Evolutionary conservation across 768 basidiomycete species (phyloP).

Genomic region (Phanerochaete carnosa): DNA sequence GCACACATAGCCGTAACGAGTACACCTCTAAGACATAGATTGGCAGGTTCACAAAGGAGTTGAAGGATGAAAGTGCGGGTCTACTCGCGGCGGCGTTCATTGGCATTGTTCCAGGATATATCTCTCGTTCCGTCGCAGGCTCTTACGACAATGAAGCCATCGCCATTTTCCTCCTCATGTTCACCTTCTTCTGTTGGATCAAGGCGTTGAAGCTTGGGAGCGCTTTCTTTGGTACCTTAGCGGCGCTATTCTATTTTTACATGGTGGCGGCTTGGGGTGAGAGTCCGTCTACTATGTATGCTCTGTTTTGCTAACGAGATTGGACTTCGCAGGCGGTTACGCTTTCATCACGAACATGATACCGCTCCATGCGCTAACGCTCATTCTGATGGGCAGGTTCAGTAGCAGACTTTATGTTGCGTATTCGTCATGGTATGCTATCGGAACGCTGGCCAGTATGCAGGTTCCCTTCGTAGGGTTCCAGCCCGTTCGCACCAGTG

Average conservation of each 20-base stretch:
- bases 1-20: not conserved
- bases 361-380: constrained; percentile 90
- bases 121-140: constrained; percentile 97
- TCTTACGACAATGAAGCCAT: constrained; percentile 99
- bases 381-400: constrained; percentile 95
- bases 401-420: constrained; percentile 89
- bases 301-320: not conserved
- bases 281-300: constrained; percentile 13
- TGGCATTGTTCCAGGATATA: constrained; percentile 96
- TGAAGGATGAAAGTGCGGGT: constrained; percentile 94
- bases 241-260: constrained; percentile 98
- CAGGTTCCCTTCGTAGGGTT: constrained; percentile 99
- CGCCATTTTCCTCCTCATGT: constrained; percentile 99
- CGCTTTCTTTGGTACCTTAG: constrained; percentile 83
- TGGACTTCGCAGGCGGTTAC: constrained; percentile 69
- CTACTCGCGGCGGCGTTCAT: constrained; percentile 98
- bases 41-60: constrained; percentile 88
- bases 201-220: constrained; percentile 93
- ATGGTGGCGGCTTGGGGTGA: constrained; percentile 99
- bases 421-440: constrained; percentile 97
- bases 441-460: constrained; percentile 97
- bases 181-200: constrained; percentile 97
- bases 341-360: constrained; percentile 99
- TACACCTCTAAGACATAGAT: not conserved
- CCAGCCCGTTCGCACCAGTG: constrained; percentile 95